Percentiles rank a stretch among this genome's conserved stretches.
These are phyloP conservation scores for Podospora tetraspora DNA, from an alignment of 495 filamentous ascomycete genomes.

Conservation along the genomic window DNA sequence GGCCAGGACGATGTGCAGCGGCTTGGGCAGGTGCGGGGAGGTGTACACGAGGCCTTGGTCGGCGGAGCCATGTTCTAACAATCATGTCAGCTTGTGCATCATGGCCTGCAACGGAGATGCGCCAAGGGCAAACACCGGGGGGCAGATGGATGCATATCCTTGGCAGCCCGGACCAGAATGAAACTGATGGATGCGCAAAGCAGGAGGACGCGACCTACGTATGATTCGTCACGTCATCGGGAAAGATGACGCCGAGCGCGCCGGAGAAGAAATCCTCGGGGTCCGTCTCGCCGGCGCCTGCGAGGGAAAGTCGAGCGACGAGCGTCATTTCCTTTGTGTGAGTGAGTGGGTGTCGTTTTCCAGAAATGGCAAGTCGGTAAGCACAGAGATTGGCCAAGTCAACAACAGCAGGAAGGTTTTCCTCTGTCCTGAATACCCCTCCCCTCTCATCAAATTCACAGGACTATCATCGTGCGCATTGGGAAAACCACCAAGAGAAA, in stretches of 20 bases:
- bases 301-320: constrained; percentile 39
- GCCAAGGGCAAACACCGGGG: background rate
- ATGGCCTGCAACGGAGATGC: no score
- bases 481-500: background rate
- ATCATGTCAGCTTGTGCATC: background rate
- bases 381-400: background rate
- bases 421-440: background rate
- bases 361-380: background rate
- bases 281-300: constrained; percentile 26
- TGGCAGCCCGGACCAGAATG: background rate
- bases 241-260: constrained; percentile 66
- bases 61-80: constrained; percentile 60
- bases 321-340: constrained; percentile 32
- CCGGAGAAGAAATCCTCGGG: constrained; percentile 63
- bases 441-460: background rate
- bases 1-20: constrained; percentile 45
- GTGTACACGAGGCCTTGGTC: constrained; percentile 61
- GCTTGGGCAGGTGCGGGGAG: constrained; percentile 48
- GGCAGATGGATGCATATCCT: background rate
- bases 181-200: no score
- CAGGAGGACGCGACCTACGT: background rate
- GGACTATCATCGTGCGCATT: background rate
- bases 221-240: constrained; percentile 62
- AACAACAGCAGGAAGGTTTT: background rate
- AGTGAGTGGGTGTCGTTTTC: background rate